Evolutionary conservation across 371 early-diverging fungal genomes (phyloP).

Genomic region (Sporodiniella umbellata): DNA sequence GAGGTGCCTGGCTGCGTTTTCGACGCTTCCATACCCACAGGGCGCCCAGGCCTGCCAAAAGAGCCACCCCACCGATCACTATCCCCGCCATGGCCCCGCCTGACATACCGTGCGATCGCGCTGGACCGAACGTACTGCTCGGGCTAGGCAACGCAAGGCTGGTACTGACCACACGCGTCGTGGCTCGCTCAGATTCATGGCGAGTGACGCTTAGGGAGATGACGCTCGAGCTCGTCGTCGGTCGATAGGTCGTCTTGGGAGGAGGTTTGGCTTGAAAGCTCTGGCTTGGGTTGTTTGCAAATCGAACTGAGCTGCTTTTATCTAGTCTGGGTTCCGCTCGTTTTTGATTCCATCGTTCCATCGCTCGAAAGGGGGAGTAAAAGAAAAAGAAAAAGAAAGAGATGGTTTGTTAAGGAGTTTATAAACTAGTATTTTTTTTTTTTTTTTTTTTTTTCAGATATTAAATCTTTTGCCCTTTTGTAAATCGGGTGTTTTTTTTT

Average conservation of each 20-base stretch:
- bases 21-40: too few relatives aligned
- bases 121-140: too few relatives aligned
- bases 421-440: neutral
- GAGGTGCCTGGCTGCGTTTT: too few relatives aligned
- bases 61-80: too few relatives aligned
- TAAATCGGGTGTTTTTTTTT: neutral
- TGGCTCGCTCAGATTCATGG: too few relatives aligned
- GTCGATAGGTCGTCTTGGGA: neutral
- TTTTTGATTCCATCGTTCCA: neutral
- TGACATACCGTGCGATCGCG: too few relatives aligned
- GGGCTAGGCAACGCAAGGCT: too few relatives aligned
- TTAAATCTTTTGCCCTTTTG: neutral
- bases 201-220: constrained; percentile 4
- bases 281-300: neutral
- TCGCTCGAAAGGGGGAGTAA: neutral
- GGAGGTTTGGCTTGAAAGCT: neutral
- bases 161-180: too few relatives aligned
- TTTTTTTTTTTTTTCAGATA: too few relatives aligned
- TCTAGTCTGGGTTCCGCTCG: neutral
- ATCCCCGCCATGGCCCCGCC: too few relatives aligned
- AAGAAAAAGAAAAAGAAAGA: neutral
- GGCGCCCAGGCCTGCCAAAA: too few relatives aligned
- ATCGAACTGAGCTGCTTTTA: neutral
- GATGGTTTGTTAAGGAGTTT: neutral
- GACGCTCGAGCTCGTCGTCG: neutral